Conservation (phyloP, 768 basidiomycete species). For the Albatrellus ellisii region DNA sequence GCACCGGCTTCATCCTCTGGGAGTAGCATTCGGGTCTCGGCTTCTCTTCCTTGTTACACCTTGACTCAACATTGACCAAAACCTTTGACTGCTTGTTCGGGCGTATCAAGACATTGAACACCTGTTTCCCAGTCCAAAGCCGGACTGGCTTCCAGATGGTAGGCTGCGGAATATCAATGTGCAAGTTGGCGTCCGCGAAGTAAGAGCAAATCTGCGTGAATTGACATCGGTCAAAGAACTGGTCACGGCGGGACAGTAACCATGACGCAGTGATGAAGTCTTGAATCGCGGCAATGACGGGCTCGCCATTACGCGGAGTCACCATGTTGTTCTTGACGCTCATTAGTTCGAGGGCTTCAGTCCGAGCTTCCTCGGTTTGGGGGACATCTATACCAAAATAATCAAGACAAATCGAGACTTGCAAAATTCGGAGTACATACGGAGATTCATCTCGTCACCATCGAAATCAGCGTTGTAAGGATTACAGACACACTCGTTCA, state of each 20-base stretch:
- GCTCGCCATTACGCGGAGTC: constrained; percentile 96
- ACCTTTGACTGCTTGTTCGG: constrained; percentile 78
- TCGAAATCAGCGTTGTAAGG: constrained; percentile 99
- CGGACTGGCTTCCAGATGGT: constrained; percentile 86
- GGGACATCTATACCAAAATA: constrained; percentile 62
- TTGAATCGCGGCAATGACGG: constrained; percentile 98
- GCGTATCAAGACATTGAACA: constrained; percentile 96
- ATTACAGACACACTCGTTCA: constrained; percentile 98
- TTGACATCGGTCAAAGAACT: constrained; percentile 85
- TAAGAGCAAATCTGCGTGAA: constrained; percentile 97
- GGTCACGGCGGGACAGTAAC: constrained; percentile 85
- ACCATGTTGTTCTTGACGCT: constrained; percentile 94
- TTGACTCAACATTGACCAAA: constrained; percentile 89
- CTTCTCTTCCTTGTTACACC: constrained; percentile 84
- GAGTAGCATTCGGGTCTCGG: constrained; percentile 52
- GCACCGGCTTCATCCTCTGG: constrained; percentile 42
- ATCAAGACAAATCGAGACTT: constrained; percentile 1
- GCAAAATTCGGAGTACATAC: constrained; percentile 32
- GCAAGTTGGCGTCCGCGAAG: constrained; percentile 78
- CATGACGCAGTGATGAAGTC: constrained; percentile 99
- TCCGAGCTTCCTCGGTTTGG: constrained; percentile 96
- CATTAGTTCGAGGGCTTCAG: constrained; percentile 96
- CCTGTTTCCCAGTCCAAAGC: constrained; percentile 96
- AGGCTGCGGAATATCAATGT: constrained; percentile 93
- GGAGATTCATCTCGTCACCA: constrained; percentile 99